A percentile compares a stretch with the other conserved stretches of the same genome.
These are phyloP conservation scores for Kewa caespitosa DNA, from an alignment of 179 eudicot genomes.

Conservation along the genomic window DNA sequence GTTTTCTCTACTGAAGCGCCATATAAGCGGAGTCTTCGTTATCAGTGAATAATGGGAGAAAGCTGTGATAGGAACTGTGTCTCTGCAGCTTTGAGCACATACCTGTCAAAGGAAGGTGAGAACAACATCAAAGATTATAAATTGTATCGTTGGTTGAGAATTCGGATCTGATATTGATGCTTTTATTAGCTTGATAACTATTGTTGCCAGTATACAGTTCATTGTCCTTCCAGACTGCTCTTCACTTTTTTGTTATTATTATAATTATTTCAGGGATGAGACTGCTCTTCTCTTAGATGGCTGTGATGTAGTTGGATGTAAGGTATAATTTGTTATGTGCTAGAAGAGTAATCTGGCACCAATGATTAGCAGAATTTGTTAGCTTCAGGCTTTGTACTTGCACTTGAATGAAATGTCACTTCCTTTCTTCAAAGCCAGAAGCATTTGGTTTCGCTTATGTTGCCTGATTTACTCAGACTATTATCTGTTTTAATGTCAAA, in stretches of 20 bases:
- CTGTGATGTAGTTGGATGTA: background rate
- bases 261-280: no score
- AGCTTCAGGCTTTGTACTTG: background rate
- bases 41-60: background rate
- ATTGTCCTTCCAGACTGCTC: background rate
- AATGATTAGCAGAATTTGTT: no score
- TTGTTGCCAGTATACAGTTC: background rate
- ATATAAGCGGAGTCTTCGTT: background rate
- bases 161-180: no score
- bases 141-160: background rate
- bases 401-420: background rate
- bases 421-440: background rate
- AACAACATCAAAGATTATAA: background rate
- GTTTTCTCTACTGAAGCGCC: background rate
- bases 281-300: background rate
- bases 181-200: background rate
- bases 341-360: no score
- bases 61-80: background rate
- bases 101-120: background rate
- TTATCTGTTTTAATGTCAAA: no score
- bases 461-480: background rate
- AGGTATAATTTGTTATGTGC: background rate
- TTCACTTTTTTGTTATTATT: background rate
- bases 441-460: background rate
- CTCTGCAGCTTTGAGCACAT: background rate